phyloP scores from a whole-genome alignment of 2,329 filamentous ascomycete species.

The Magnaporthales sp. region DNA sequence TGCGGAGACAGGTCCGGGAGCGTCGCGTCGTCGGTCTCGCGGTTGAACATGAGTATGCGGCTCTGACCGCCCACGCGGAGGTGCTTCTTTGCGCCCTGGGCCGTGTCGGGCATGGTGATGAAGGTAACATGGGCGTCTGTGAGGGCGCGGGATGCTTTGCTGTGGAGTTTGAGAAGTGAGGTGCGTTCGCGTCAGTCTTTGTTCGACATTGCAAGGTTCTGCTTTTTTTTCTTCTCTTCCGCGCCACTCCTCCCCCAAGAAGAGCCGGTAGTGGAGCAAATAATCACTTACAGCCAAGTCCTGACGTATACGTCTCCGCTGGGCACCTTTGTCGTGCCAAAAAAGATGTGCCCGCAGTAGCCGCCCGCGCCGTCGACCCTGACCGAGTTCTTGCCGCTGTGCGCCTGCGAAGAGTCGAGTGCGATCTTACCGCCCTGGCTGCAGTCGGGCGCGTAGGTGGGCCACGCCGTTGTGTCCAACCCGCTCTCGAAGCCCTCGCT shows the following conservation, averaged over 20 bases:
- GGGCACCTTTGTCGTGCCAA: conserved; percentile 47
- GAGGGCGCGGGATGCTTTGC: conserved; percentile 47
- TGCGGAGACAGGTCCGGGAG: conserved; percentile 52
- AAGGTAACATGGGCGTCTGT: conserved; percentile 52
- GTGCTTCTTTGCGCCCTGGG: conserved; percentile 47
- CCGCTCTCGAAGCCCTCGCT: conserved; percentile 49
- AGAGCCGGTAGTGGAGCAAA: not conserved
- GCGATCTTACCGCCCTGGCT: conserved; percentile 48
- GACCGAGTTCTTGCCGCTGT: conserved; percentile 47
- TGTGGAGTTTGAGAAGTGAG: conserved; percentile 19
- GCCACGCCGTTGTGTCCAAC: conserved; percentile 48
- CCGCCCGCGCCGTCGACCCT: conserved; percentile 43
- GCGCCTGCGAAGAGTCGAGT: conserved; percentile 46
- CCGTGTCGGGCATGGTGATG: conserved; percentile 54
- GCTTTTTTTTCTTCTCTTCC: not conserved
- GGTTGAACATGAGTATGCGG: conserved; percentile 57
- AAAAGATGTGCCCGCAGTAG: conserved; percentile 51
- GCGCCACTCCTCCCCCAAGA: not conserved
- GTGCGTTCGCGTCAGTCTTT: not conserved
- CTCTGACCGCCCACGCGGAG: conserved; percentile 53
- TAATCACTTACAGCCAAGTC: conserved; percentile 41
- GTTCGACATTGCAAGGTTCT: not conserved
- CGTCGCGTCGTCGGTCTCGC: conserved; percentile 53
- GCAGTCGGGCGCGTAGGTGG: conserved; percentile 50
- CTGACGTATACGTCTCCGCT: conserved; percentile 48